Conservation (phyloP, 2,329 filamentous ascomycete species). For the Teratosphaeria pseudoeucalypti region DNA sequence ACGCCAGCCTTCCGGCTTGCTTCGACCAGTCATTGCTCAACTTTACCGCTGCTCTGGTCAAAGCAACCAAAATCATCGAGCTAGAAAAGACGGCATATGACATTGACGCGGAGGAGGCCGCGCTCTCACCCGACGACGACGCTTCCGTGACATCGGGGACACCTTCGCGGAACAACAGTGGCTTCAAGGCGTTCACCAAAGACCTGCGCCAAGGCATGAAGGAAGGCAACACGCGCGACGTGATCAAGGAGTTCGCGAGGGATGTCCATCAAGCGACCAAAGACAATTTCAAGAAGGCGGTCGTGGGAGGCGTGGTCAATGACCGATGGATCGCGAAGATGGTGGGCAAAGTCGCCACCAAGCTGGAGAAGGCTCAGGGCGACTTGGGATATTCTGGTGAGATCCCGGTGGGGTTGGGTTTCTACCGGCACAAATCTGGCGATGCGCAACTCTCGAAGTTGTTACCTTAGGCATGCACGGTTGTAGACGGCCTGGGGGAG, state of each 20-base stretch:
- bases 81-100: conserved; percentile 38
- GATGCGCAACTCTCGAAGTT: conserved; percentile 13
- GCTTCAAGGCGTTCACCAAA: conserved; percentile 19
- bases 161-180: conserved; percentile 7
- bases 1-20: conserved; percentile 39
- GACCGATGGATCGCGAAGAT: conserved; percentile 46
- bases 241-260: conserved; percentile 21
- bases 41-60: conserved; percentile 46
- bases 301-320: conserved; percentile 39
- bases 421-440: conserved; percentile 22
- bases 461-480: conserved; percentile 10
- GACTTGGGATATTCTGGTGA: conserved; percentile 42
- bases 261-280: conserved; percentile 26
- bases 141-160: not conserved
- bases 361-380: conserved; percentile 39
- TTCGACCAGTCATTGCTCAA: conserved; percentile 44
- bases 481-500: not conserved
- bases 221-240: conserved; percentile 14
- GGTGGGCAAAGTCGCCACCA: conserved; percentile 41
- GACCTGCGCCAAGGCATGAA: conserved; percentile 18
- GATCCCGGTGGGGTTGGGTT: conserved; percentile 34
- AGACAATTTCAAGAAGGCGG: conserved; percentile 38
- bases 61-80: conserved; percentile 48
- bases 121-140: not conserved
- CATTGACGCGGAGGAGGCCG: conserved; percentile 4